Conservation (phyloP, 139 green algal species). For the Mesostigma viride region DNA sequence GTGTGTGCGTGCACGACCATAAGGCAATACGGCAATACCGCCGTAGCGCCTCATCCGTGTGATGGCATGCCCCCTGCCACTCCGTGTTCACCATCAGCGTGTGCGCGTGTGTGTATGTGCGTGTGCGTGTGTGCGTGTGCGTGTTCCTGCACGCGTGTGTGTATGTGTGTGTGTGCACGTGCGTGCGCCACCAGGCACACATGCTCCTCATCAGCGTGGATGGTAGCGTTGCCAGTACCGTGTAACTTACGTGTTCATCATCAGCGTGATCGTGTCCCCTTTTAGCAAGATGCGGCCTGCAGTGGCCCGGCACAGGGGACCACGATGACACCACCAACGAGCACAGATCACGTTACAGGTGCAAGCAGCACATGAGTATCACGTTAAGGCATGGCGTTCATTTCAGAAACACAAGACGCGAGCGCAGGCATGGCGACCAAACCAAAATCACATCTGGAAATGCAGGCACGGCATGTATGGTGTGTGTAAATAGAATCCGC, state of each 20-base stretch:
- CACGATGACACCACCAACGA: background rate
- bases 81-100: too few relatives aligned
- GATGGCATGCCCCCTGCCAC: too few relatives aligned
- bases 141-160: too few relatives aligned
- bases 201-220: too few relatives aligned
- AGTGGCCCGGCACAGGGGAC: background rate
- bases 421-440: background rate
- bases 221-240: too few relatives aligned
- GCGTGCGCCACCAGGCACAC: too few relatives aligned
- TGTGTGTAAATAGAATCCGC: background rate
- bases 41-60: too few relatives aligned
- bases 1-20: too few relatives aligned
- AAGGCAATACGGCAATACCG: too few relatives aligned
- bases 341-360: background rate
- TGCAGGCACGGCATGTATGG: background rate
- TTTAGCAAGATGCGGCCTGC: constrained; percentile 85
- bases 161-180: too few relatives aligned
- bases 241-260: constrained; percentile 47
- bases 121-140: too few relatives aligned
- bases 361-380: background rate
- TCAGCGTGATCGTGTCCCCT: constrained; percentile 97
- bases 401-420: background rate
- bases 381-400: background rate
- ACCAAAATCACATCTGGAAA: background rate
- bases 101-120: too few relatives aligned